phyloP scores from a whole-genome alignment of 768 basidiomycete genomes.

The Pleurotus eryngii region DNA sequence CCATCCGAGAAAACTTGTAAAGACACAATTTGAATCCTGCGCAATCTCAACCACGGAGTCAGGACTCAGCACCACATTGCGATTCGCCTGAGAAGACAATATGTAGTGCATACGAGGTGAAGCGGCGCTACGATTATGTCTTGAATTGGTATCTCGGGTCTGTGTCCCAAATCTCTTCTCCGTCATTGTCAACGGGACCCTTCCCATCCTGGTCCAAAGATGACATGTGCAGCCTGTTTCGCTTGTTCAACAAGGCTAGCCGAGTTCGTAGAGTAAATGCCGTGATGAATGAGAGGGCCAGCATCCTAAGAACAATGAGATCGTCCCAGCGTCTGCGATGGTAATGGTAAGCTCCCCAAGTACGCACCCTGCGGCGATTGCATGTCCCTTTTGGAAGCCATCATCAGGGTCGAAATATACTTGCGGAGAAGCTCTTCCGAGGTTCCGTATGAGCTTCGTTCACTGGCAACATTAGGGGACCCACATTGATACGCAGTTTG shows the following conservation, averaged over 20 bases:
- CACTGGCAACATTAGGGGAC: conserved; percentile 11
- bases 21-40: too few species aligned
- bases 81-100: too few species aligned
- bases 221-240: conserved; percentile 26
- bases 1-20: too few species aligned
- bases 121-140: conserved; percentile 22
- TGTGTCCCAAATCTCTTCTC: conserved; percentile 41
- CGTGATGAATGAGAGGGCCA: conserved; percentile 38
- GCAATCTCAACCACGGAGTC: too few species aligned
- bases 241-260: conserved; percentile 39
- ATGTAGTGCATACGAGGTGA: too few species aligned
- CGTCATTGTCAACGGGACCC: conserved; percentile 11
- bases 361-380: conserved; percentile 48
- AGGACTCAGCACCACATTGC: too few species aligned
- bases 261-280: conserved; percentile 45
- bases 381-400: conserved; percentile 50
- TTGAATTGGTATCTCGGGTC: conserved; percentile 54
- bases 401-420: conserved; percentile 53
- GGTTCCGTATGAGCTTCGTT: not conserved
- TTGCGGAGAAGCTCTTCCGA: conserved; percentile 48
- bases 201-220: conserved; percentile 29
- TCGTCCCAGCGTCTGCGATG: too few species aligned
- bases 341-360: too few species aligned
- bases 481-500: conserved; percentile 56
- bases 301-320: conserved; percentile 27